Evolutionary conservation across 2,329 filamentous ascomycete species (phyloP).

Genomic region (Fusarium pseudonygamai): DNA sequence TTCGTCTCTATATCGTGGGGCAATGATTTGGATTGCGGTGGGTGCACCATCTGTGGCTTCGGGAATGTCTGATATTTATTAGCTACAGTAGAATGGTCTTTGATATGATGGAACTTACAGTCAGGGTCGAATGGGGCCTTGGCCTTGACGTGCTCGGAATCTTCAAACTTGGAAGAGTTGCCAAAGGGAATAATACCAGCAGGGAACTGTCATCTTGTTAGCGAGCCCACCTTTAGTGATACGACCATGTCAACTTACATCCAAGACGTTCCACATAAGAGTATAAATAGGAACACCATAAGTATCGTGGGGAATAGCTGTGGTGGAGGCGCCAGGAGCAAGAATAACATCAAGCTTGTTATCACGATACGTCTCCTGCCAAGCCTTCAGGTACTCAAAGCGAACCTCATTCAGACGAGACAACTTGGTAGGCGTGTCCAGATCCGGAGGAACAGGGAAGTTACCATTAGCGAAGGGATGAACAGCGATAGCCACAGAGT

Average conservation of each 20-base stretch:
- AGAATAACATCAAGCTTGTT: slow-evolving; percentile 33
- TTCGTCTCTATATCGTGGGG: slow-evolving; percentile 33
- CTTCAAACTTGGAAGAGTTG: slow-evolving; percentile 23
- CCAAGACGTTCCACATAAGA: slow-evolving; percentile 39
- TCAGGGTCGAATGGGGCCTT: slow-evolving; percentile 32
- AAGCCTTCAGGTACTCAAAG: slow-evolving; percentile 13
- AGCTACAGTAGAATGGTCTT: neutral
- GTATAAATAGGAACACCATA: slow-evolving; percentile 36
- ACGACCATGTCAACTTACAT: neutral
- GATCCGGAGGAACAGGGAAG: slow-evolving; percentile 21
- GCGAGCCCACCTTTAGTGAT: accelerated
- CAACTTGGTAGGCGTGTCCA: neutral
- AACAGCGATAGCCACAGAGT: slow-evolving; percentile 26
- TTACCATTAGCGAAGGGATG: slow-evolving; percentile 26
- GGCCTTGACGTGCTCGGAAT: slow-evolving; percentile 15
- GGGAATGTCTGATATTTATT: slow-evolving; percentile 10
- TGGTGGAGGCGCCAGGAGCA: slow-evolving; percentile 24
- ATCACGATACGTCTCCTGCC: slow-evolving; percentile 25
- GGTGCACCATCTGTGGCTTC: slow-evolving; percentile 31
- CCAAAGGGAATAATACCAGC: slow-evolving; percentile 37
- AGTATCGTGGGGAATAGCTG: slow-evolving; percentile 35
- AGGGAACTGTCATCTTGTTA: slow-evolving; percentile 21
- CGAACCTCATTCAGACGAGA: slow-evolving; percentile 10
- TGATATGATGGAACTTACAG: neutral
- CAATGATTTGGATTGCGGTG: slow-evolving; percentile 28